phyloP scores from a whole-genome alignment of 1,284 basidiomycete genomes.

The Fistulinella cinereoalba region DNA sequence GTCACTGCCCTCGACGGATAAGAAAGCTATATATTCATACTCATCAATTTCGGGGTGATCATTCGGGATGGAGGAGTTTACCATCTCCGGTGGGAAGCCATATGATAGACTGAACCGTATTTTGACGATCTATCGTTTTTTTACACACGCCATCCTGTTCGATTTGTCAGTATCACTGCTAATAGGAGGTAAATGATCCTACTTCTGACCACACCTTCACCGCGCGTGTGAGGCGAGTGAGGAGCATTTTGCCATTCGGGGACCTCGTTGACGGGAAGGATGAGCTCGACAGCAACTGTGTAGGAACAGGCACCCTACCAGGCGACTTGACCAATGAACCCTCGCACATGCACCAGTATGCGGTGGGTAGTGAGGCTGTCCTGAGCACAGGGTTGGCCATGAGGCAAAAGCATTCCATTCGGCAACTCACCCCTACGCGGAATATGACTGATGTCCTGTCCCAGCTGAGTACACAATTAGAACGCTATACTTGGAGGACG shows the following conservation, averaged over 20 bases:
- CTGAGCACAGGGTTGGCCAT: constrained; percentile 31
- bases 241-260: constrained; percentile 56
- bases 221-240: constrained; percentile 65
- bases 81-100: constrained; percentile 71
- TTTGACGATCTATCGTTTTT: constrained; percentile 63
- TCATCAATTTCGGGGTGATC: too few species aligned
- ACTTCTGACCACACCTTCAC: constrained; percentile 77
- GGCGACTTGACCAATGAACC: constrained; percentile 76
- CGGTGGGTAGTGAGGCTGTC: constrained; percentile 59
- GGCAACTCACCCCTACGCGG: constrained; percentile 54
- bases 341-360: constrained; percentile 67
- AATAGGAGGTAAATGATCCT: neutral
- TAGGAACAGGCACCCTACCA: constrained; percentile 43
- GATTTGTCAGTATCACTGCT: neutral
- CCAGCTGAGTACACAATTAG: constrained; percentile 68
- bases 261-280: too few species aligned
- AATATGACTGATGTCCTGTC: constrained; percentile 74
- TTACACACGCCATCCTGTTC: constrained; percentile 66
- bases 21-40: neutral
- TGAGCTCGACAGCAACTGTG: neutral
- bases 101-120: constrained; percentile 59
- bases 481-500: too few species aligned
- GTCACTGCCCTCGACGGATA: constrained; percentile 51
- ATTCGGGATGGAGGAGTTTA: too few species aligned
- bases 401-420: neutral